Conservation (phyloP, 352 stramenopile species). For the Lagenidium sp. region DNA sequence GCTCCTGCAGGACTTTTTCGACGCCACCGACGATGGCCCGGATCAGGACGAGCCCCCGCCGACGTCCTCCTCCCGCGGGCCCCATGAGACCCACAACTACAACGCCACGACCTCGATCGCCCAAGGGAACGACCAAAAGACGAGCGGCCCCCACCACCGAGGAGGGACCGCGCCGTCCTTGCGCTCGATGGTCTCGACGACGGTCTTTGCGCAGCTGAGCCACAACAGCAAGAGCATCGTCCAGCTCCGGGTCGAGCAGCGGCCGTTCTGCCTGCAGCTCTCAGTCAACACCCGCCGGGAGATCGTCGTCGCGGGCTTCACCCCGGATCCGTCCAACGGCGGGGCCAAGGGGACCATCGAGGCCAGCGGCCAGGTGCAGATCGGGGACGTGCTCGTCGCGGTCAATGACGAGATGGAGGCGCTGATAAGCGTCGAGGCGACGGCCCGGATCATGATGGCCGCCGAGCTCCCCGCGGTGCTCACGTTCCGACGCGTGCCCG, state of each 20-base stretch:
- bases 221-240: conserved; percentile 20
- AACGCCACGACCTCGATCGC: neutral
- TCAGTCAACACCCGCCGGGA: conserved; percentile 18
- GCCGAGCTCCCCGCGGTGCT: conserved; percentile 35
- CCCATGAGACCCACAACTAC: neutral
- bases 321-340: conserved; percentile 12
- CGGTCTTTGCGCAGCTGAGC: neutral
- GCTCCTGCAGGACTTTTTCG: conserved; percentile 40
- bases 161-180: neutral
- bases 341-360: conserved; percentile 25
- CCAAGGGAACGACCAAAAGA: neutral
- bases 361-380: conserved; percentile 24
- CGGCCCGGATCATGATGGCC: conserved; percentile 21
- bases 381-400: conserved; percentile 49
- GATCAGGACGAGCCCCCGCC: conserved; percentile 1
- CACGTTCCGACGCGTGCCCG: conserved; percentile 38
- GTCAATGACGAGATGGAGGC: conserved; percentile 40
- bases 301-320: conserved; percentile 42
- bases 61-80: conserved; percentile 1
- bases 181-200: neutral
- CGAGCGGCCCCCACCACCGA: no score
- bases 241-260: conserved; percentile 30
- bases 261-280: conserved; percentile 44
- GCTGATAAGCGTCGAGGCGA: conserved; percentile 34
- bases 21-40: conserved; percentile 7